Evolutionary conservation across 2,329 filamentous ascomycete species (phyloP), one percentile per base, ranked within the genome.

Genomic region (Ophiocordyceps polyrhachis-furcata): DNA sequence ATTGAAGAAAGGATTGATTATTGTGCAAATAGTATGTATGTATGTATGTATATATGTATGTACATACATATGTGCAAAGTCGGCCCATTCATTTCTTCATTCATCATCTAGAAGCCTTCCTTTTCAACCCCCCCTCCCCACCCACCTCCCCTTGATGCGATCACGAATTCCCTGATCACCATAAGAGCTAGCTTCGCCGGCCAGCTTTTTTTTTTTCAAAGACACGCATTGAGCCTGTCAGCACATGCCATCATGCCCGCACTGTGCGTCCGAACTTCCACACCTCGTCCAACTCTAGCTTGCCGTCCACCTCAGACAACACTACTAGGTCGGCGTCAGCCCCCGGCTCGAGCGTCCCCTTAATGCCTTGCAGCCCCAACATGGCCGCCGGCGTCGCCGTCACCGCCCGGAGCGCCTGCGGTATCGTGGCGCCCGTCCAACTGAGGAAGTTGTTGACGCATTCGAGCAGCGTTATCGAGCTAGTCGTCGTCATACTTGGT

Each of bases 391-490:
- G 85, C 1, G 83, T 87, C 31, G 73, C 67, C 0, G 85, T 91
- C 28, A 88, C 84, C 9, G 82, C 74, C 49, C 72, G 74, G 41
- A 91, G 62, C 1, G 80, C 83, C 55, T 79, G 71, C 0, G 81
- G 74, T 32, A 88, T 70, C 32, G 69, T 70, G 5, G 75, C 72
- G 14, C 79, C 81, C 1, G 79, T 79, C 79, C 81, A 89, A 47
- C 71, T 72, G 52, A 85, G 67, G 58, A 91, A 88, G 60, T 91
- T 91, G 56, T 78, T 81, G 45, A 88, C 76, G 53, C 85, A 91
- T 53, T 89, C 81, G 38, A 88, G 71, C n/a, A 93, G 68, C 7
- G 80, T 79, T 44, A 80, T 77, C 40, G 77, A 78, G 52, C 76
- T 81, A 44, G 21, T 38, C 29, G 12, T 19, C 5, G 11, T 4